phyloP scores from a whole-genome alignment of 1,284 basidiomycete species.

The Ustilago vetiveriae region DNA sequence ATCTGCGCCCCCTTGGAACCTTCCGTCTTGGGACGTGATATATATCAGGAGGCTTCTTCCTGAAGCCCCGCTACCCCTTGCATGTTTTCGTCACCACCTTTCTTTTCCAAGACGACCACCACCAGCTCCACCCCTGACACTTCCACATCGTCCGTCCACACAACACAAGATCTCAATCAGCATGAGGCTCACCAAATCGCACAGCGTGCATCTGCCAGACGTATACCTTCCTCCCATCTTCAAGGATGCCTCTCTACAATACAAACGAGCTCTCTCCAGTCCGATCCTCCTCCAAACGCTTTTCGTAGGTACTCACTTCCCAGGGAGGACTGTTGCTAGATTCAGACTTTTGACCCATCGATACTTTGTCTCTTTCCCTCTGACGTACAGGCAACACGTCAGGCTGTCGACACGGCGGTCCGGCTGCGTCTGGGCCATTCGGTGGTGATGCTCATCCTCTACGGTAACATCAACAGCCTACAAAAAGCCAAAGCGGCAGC shows the following conservation, averaged over 20 bases:
- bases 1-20: too few species aligned
- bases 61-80: too few species aligned
- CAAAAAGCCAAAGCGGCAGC: not conserved
- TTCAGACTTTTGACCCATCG: not conserved
- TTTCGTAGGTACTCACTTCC: not conserved
- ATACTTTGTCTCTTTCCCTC: not conserved
- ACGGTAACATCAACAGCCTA: not conserved
- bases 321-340: not conserved
- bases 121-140: too few species aligned
- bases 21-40: too few species aligned
- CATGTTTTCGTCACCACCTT: too few species aligned
- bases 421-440: not conserved
- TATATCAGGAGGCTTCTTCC: too few species aligned
- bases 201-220: not conserved
- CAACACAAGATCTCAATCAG: too few species aligned
- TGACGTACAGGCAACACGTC: not conserved
- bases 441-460: not conserved
- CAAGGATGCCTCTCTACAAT: not conserved
- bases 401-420: not conserved
- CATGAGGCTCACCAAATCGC: conserved; percentile 1
- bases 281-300: not conserved
- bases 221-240: not conserved
- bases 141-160: not conserved
- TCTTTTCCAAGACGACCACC: too few species aligned
- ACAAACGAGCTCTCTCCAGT: not conserved